phyloP scores from a whole-genome alignment of 805 yeast species.

The Candida michaelii region DNA sequence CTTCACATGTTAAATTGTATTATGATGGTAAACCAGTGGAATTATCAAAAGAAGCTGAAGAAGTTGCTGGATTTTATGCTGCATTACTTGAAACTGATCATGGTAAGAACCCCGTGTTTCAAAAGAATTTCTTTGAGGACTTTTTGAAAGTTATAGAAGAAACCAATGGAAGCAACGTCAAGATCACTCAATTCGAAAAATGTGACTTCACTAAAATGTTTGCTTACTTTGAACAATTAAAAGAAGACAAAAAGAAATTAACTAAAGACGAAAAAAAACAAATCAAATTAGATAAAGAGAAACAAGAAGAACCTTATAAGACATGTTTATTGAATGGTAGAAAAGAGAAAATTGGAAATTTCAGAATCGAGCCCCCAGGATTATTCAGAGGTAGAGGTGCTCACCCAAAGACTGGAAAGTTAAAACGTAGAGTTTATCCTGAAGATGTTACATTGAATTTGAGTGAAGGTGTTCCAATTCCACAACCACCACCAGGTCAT shows the following conservation, averaged over 20 bases:
- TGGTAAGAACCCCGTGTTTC: slow-evolving; percentile 82
- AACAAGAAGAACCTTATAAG: slow-evolving; percentile 75
- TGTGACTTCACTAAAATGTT: slow-evolving; percentile 79
- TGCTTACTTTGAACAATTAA: slow-evolving; percentile 64
- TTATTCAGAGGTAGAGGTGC: slow-evolving; percentile 95
- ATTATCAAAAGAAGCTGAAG: slow-evolving; percentile 83
- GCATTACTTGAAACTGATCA: slow-evolving; percentile 88
- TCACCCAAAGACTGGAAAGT: slow-evolving; percentile 92
- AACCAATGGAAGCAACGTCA: slow-evolving; percentile 56
- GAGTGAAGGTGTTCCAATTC: slow-evolving; percentile 68
- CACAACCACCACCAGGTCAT: slow-evolving; percentile 85
- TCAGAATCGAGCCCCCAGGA: slow-evolving; percentile 95
- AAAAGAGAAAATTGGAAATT: slow-evolving; percentile 89
- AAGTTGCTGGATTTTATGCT: slow-evolving; percentile 93
- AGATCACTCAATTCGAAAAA: slow-evolving; percentile 57
- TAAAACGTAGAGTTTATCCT: slow-evolving; percentile 82
- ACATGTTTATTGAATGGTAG: slow-evolving; percentile 82
- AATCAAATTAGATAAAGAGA: slow-evolving; percentile 70
- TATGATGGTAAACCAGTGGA: slow-evolving; percentile 77
- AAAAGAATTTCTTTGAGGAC: slow-evolving; percentile 82
- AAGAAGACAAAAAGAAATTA: slow-evolving; percentile 69
- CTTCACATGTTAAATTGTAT: slow-evolving; percentile 67
- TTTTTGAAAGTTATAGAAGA: slow-evolving; percentile 68
- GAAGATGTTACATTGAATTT: slow-evolving; percentile 87
- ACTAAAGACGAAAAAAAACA: slow-evolving; percentile 74